These are phyloP conservation scores for Podaxis carcinomalis DNA, from an alignment of 768 basidiomycete species.

Conservation along the genomic window DNA sequence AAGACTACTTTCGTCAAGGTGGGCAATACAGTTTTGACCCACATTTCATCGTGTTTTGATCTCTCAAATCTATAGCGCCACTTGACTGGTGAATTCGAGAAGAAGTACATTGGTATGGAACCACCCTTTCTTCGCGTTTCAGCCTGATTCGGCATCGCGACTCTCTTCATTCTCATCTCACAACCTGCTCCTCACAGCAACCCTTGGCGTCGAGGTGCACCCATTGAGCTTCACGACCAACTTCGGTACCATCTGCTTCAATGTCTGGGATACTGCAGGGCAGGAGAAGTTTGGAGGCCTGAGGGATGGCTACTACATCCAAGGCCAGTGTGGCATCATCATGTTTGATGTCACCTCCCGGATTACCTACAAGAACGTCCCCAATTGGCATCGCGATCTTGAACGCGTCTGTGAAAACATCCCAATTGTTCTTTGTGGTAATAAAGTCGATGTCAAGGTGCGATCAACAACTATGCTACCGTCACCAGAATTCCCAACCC, in stretches of 20 bases:
- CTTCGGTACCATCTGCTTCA: slow-evolving; percentile 98
- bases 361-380: slow-evolving; percentile 99
- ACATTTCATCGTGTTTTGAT: slow-evolving; percentile 30
- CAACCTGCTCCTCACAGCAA: slow-evolving; percentile 53
- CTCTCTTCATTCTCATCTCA: slow-evolving; percentile 14
- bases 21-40: slow-evolving; percentile 16
- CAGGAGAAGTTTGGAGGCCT: slow-evolving; percentile 99
- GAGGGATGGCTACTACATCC: slow-evolving; percentile 94
- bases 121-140: slow-evolving; percentile 16
- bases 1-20: slow-evolving; percentile 99
- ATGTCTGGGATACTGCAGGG: slow-evolving; percentile 99
- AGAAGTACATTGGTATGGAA: slow-evolving; percentile 93
- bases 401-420: slow-evolving; percentile 99
- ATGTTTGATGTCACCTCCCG: slow-evolving; percentile 99
- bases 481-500: neutral
- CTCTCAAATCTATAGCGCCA: slow-evolving; percentile 66
- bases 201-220: slow-evolving; percentile 99
- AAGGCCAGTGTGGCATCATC: slow-evolving; percentile 99
- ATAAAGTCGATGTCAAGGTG: slow-evolving; percentile 99
- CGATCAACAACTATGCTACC: slow-evolving; percentile 18
- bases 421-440: slow-evolving; percentile 98
- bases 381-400: slow-evolving; percentile 99
- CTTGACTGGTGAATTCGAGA: slow-evolving; percentile 99
- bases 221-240: slow-evolving; percentile 95
- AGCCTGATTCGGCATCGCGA: neutral